Base-by-base conservation (phyloP, 306 rosid species). In the Carpinus viminea region DNA sequence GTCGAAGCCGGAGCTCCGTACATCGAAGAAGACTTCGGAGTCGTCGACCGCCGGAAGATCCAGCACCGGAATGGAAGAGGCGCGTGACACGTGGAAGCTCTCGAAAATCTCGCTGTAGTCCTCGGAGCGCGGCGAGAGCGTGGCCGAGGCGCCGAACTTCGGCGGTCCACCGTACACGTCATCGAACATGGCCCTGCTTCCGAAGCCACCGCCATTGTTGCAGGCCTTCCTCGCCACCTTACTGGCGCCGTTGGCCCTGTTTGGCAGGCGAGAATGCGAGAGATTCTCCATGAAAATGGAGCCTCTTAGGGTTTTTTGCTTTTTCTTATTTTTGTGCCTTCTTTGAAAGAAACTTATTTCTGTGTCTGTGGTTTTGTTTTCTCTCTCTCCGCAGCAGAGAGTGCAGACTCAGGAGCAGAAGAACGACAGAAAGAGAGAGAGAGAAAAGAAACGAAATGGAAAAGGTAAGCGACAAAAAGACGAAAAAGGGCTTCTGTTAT, bases 51-150 rank as follows among this genome's bases (percentile, higher is more conserved):
- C 80, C 26, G 98, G 97, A 85, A 94, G 92, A 84, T 94, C 95
- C 79, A 94, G 76, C 26, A 89, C 91, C 77, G 98, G 98, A 78
- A 94, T 94, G 81, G 96, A 88, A 21, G 97, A 87, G 26, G 94
- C 90, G 76, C 95, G 98, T 12, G 88, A 81, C 11, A 90, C 80
- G 76, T 89, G 92, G 72, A 94, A 92, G 84, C 87, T 80, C 7
- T 94, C 83, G 59, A 94, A 94, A 85, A 94, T 94, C 92, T 92
- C 98, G 57, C 94, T 50, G 81, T 94, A 94, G 90, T 94, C 98
- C 82, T 94, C 98, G 50, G 86, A 77, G 18, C 98, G 92, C 7
- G 98, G 98, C 6, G 97, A 92, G 76, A 94, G 93, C 28, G 65
- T 59, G 5, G 80, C 74, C 41, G 91, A 80, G 52, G 83, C 87